Conservation (phyloP, 2,329 filamentous ascomycete species). For the Arthrobotrys sphaeroides region DNA sequence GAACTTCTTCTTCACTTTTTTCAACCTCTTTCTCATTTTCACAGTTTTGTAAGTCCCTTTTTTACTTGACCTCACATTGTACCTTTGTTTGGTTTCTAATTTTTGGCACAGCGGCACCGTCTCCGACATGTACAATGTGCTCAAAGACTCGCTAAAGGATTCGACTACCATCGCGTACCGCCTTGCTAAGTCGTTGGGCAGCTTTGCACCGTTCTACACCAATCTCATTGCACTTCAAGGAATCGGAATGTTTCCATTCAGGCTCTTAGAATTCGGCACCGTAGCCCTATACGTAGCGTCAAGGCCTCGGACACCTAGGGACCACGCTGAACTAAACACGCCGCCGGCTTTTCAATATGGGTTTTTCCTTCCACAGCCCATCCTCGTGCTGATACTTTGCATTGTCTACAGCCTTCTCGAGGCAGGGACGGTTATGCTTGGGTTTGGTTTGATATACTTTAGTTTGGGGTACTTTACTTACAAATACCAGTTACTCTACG, state of each 20-base stretch:
- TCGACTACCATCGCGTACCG: slow-evolving; percentile 79
- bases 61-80: background rate
- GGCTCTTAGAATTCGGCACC: slow-evolving; percentile 87
- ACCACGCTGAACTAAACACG: slow-evolving; percentile 81
- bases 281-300: slow-evolving; percentile 84
- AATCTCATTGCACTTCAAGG: slow-evolving; percentile 80
- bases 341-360: slow-evolving; percentile 94
- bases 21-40: slow-evolving; percentile 97
- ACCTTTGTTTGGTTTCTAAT: background rate
- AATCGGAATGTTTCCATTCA: slow-evolving; percentile 90
- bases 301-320: slow-evolving; percentile 84
- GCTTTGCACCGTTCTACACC: slow-evolving; percentile 83
- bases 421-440: slow-evolving; percentile 79
- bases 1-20: slow-evolving; percentile 99
- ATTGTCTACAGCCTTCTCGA: slow-evolving; percentile 90
- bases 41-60: slow-evolving; percentile 71
- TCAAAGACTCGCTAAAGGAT: slow-evolving; percentile 79
- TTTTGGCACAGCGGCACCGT: slow-evolving; percentile 69
- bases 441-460: slow-evolving; percentile 86
- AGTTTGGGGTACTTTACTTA: slow-evolving; percentile 85
- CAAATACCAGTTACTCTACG: slow-evolving; percentile 97
- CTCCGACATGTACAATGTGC: slow-evolving; percentile 75
- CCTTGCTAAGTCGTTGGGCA: slow-evolving; percentile 78
- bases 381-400: slow-evolving; percentile 94
- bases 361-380: slow-evolving; percentile 90